Conservation (phyloP, 1,284 basidiomycete genomes). For the Ganoderma lucidum region DNA sequence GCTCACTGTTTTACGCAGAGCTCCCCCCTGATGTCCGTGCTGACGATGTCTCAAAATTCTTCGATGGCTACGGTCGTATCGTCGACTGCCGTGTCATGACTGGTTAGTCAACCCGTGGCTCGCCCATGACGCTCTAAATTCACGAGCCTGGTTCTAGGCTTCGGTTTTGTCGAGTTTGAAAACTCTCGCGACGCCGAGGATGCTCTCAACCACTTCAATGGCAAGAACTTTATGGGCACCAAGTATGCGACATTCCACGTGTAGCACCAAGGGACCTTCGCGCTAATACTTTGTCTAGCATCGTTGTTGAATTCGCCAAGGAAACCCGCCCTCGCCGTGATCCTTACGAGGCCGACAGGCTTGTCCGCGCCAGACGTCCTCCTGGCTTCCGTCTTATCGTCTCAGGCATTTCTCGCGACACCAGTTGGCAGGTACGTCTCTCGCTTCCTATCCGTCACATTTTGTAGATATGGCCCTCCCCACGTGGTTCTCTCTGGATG, state of each 20-base stretch:
- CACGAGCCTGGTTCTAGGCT: constrained; percentile 56
- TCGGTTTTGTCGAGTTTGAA: constrained; percentile 96
- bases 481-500: constrained; percentile 2
- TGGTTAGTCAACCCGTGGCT: constrained; percentile 54
- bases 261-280: background rate
- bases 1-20: constrained; percentile 50
- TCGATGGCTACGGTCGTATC: constrained; percentile 86
- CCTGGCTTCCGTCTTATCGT: constrained; percentile 87
- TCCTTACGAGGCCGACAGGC: constrained; percentile 66
- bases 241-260: constrained; percentile 58
- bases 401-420: constrained; percentile 87
- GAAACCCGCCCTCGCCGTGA: constrained; percentile 87
- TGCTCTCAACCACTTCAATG: constrained; percentile 86
- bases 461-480: constrained; percentile 14
- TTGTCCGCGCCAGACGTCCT: constrained; percentile 73
- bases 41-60: constrained; percentile 85
- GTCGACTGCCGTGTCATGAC: constrained; percentile 95
- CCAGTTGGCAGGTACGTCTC: constrained; percentile 92
- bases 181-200: constrained; percentile 92
- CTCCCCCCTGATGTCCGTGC: constrained; percentile 81
- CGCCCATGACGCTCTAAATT: background rate
- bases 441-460: constrained; percentile 17
- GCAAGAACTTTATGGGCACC: constrained; percentile 87
- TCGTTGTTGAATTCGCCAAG: constrained; percentile 92
- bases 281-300: constrained; percentile 53